Base-by-base conservation (phyloP, 345 rosid species). In the Salix koriyanagi region DNA sequence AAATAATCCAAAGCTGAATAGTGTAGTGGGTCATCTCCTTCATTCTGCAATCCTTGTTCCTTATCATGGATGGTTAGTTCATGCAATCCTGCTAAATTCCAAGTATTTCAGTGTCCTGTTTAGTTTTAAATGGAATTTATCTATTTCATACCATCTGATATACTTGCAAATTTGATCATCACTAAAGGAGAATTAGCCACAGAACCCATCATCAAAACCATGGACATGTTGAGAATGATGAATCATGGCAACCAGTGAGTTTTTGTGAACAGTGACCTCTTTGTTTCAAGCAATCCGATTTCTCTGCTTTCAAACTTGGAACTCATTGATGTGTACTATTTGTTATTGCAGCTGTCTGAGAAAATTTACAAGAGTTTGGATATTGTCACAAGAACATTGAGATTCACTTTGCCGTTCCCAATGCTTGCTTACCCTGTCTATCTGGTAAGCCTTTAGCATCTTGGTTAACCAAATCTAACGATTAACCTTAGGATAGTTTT, bases 131-230 rank as follows among this genome's bases (percentile, higher is more conserved):
- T 71, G 39, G 1, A 4, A 39, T 19, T 19, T 14, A 25, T 14
- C 52, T 46, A 6, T 21, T 34, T 14, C 42, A 41, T 25, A 41
- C n/a, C 8, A 32, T 34, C 2, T 77, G 28, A 64, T 3, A 5
- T 23, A 21, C 41, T 34, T 50, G 70, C 12, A 26, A 69, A 1
- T 70, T 15, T 32, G 14, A 8, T n/a, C 11, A 19, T 50, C 26
- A 52, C 23, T 76, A 50, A 78, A 94, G 97, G 97, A 91, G 98
- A 86, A 92, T 94, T 70, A 94, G 98, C 78, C 98, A 94, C 81
- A 91, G 93, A 85, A 92, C 96, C 78, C 98, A 94, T 71, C 98
- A 94, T 78, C 97, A 92, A 79, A 94, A 94, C 81, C 97, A 94
- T 76, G 97, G 98, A 60, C 94, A 94, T 70, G 97, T 92, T 48